Percentiles rank a stretch among this genome's conserved stretches.
Conservation (phyloP, 2,329 filamentous ascomycete species). For the Neofusicoccum sp. region DNA sequence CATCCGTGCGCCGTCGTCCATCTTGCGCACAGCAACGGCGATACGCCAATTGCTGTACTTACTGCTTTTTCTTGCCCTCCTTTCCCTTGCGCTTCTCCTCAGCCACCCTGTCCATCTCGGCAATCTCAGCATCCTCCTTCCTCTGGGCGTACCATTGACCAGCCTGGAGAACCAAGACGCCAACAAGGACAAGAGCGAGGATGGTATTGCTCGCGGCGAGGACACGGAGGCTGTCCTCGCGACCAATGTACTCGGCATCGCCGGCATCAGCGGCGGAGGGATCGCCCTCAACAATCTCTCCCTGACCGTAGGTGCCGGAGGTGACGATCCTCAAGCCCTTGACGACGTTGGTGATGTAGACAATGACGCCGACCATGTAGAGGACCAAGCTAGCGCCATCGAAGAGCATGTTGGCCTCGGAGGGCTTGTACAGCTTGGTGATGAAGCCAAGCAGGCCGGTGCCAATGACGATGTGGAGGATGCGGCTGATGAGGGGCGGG, state of each 20-base stretch:
- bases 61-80: conserved; percentile 29
- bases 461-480: conserved; percentile 89
- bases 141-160: conserved; percentile 98
- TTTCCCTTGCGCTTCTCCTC: conserved; percentile 48
- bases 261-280: conserved; percentile 35
- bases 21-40: not conserved
- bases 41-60: not conserved
- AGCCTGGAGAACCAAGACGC: conserved; percentile 87
- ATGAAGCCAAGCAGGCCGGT: conserved; percentile 82
- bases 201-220: conserved; percentile 95
- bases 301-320: conserved; percentile 62
- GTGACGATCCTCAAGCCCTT: conserved; percentile 86
- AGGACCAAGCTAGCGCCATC: conserved; percentile 71
- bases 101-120: conserved; percentile 58
- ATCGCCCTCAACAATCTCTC: conserved; percentile 34
- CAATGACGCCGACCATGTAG: conserved; percentile 81
- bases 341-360: conserved; percentile 95
- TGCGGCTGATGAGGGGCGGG: conserved; percentile 85
- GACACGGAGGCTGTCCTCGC: conserved; percentile 89
- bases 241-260: conserved; percentile 62
- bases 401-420: conserved; percentile 93
- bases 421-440: conserved; percentile 90
- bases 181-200: conserved; percentile 84
- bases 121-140: conserved; percentile 80
- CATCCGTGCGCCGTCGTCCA: no score